These are phyloP conservation scores for Colletotrichum spaethianum DNA, from an alignment of 2,329 filamentous ascomycete species.

Conservation along the genomic window DNA sequence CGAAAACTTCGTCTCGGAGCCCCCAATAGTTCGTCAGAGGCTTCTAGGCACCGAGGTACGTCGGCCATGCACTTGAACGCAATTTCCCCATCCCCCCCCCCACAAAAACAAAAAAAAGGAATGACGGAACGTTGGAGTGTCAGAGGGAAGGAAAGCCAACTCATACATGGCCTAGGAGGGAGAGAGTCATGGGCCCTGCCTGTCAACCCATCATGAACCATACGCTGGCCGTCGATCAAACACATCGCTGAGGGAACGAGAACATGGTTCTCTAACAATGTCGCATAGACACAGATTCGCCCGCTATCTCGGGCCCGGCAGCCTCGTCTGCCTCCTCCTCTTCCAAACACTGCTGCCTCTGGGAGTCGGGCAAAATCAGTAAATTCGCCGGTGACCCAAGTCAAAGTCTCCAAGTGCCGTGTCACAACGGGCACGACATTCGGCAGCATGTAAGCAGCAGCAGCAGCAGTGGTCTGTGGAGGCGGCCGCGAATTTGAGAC, in stretches of 20 bases:
- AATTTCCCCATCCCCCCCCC: background rate
- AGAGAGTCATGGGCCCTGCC: background rate
- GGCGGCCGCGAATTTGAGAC: constrained; percentile 25
- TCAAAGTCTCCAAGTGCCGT: background rate
- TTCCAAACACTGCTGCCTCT: background rate
- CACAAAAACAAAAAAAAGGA: background rate
- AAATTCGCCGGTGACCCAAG: background rate
- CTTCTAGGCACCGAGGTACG: constrained; percentile 23
- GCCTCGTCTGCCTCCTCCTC: background rate
- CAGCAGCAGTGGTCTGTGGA: constrained; percentile 14
- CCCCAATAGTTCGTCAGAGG: constrained; percentile 20
- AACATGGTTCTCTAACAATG: constrained; percentile 13
- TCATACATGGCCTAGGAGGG: background rate
- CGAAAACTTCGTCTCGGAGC: constrained; percentile 23
- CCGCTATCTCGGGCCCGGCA: background rate
- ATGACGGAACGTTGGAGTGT: background rate
- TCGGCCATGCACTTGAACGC: background rate
- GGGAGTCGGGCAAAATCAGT: constrained; percentile 12
- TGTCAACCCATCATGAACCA: background rate
- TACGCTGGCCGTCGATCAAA: constrained; percentile 29
- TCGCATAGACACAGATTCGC: constrained; percentile 15
- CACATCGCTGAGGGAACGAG: background rate
- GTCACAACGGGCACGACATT: background rate
- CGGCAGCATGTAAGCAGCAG: background rate
- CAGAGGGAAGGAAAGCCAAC: background rate